Evolutionary conservation across 2,329 filamentous ascomycete genomes (phyloP).

Genomic region (Tricladium varicosporioides): DNA sequence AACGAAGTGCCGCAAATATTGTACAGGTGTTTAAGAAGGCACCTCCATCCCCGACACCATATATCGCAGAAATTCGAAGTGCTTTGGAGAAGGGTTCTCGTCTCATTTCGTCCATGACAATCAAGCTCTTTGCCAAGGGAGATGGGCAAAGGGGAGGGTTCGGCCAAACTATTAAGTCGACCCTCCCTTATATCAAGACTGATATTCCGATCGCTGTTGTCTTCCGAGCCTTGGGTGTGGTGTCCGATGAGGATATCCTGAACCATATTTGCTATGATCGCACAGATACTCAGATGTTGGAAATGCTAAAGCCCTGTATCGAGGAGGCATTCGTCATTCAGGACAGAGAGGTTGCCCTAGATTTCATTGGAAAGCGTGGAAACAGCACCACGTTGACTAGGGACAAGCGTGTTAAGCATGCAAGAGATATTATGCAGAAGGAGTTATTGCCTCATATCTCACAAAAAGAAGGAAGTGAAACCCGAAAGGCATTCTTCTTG

Average conservation of each 20-base stretch:
- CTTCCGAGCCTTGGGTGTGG: constrained; percentile 91
- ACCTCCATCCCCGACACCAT: constrained; percentile 84
- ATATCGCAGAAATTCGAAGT: constrained; percentile 93
- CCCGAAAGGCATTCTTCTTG: constrained; percentile 94
- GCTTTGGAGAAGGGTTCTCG: constrained; percentile 95
- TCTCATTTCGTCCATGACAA: constrained; percentile 86
- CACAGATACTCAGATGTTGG: constrained; percentile 93
- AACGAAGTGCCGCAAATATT: constrained; percentile 96
- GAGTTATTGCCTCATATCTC: constrained; percentile 96
- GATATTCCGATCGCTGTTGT: constrained; percentile 94
- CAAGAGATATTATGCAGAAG: constrained; percentile 93
- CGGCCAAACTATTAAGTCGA: constrained; percentile 85
- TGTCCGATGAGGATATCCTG: constrained; percentile 96
- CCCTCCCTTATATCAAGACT: constrained; percentile 88
- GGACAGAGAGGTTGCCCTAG: constrained; percentile 88
- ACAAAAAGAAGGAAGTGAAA: constrained; percentile 90
- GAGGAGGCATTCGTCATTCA: constrained; percentile 97
- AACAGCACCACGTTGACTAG: constrained; percentile 70
- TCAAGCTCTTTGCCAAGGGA: constrained; percentile 87
- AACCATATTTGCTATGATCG: constrained; percentile 97
- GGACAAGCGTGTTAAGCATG: constrained; percentile 88
- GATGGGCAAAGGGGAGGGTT: constrained; percentile 76
- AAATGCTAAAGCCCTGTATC: constrained; percentile 95
- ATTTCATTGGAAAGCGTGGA: constrained; percentile 93
- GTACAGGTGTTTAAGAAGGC: constrained; percentile 99